Evolutionary conservation across 2,329 filamentous ascomycete species (phyloP), one percentile per base, ranked within the genome.

Genomic region (Hymenotorrendiella dingleyae): DNA sequence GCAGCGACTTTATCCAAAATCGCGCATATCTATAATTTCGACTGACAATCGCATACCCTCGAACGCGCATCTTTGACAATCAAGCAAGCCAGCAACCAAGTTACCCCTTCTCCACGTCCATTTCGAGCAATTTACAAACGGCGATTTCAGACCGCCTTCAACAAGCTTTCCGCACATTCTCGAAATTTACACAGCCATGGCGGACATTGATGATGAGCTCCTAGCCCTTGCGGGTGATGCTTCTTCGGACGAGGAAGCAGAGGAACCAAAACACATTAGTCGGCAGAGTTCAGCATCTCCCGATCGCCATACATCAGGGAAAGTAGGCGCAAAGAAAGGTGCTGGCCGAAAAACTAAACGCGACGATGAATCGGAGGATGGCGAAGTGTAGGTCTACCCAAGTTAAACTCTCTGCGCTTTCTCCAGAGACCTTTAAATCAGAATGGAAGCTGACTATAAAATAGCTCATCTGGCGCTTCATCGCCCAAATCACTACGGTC

Each of bases 161-260:
- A 16, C 14, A 44, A 44, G 23, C 14, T 19, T 21, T 12, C 43
- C 36, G 17, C 33, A 40, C 34, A 35, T 28, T 16, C 14, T 3
- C n/a, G 21, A 42, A 23, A 39, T 19, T n/a, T 20, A 26, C n/a
- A 34, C 17, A 40, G 7, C 22, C 52, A 74, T 95, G 89, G 84
- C 86, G 43, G 86, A 91, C 61, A 77, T 96, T 54, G 91, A 97
- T 62, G 89, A 91, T 57, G 91, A 96, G 70, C 82, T 97, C 53
- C 83, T 97, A 52, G 90, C 87, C 60, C 81, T 97, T 53, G 93
- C 90, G 42, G 93, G 88, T 58, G 88, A 86, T 54, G 84, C 78
- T 48, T 70, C 73, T 47, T 74, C 70, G 40, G 65, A 65, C 50
- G 77, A 78, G 45, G 77, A 74, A 58, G 77, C 77, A 69, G 59